A percentile compares a stretch with the other conserved stretches of the same genome.
phyloP scores from a whole-genome alignment of 352 stramenopile species.

The Phytophthora tubulina region DNA sequence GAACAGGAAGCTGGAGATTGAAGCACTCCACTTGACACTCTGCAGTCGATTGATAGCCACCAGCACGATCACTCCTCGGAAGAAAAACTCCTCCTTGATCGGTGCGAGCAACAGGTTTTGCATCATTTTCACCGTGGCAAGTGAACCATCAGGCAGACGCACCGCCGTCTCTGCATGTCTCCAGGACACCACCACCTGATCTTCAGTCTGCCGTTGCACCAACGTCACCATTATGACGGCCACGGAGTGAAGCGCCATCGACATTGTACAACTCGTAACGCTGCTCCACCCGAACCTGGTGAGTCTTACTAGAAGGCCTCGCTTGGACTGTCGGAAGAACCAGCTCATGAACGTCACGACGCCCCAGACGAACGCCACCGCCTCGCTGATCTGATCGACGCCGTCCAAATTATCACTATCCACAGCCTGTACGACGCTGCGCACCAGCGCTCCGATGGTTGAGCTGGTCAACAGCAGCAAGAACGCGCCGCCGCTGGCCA shows the following conservation, averaged over 20 bases:
- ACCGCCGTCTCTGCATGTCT: constrained; percentile 24
- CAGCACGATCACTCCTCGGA: constrained; percentile 63
- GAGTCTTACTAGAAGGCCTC: constrained; percentile 28
- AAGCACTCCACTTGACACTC: constrained; percentile 28
- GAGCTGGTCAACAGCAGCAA: constrained; percentile 44
- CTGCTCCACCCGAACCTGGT: constrained; percentile 13
- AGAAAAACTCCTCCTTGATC: constrained; percentile 72
- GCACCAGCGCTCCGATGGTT: constrained; percentile 25
- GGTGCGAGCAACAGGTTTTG: constrained; percentile 53
- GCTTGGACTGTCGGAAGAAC: constrained; percentile 46
- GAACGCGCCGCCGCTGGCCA: constrained; percentile 42
- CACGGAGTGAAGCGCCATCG: constrained; percentile 26
- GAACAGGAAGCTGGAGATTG: constrained; percentile 56
- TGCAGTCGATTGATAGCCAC: constrained; percentile 56
- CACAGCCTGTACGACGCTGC: constrained; percentile 21
- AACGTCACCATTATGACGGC: constrained; percentile 14
- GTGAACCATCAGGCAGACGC: constrained; percentile 17
- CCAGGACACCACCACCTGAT: constrained; percentile 38
- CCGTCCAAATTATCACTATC: background rate
- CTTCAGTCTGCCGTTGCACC: constrained; percentile 14
- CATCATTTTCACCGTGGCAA: constrained; percentile 26
- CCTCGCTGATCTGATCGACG: constrained; percentile 24
- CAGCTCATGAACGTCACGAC: constrained; percentile 40
- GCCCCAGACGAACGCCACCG: constrained; percentile 38
- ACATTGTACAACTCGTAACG: constrained; percentile 19